Evolutionary conservation across 1,284 basidiomycete species (phyloP), one percentile per base, ranked within the genome.

Genomic region (Lignosus rhinocerotis): DNA sequence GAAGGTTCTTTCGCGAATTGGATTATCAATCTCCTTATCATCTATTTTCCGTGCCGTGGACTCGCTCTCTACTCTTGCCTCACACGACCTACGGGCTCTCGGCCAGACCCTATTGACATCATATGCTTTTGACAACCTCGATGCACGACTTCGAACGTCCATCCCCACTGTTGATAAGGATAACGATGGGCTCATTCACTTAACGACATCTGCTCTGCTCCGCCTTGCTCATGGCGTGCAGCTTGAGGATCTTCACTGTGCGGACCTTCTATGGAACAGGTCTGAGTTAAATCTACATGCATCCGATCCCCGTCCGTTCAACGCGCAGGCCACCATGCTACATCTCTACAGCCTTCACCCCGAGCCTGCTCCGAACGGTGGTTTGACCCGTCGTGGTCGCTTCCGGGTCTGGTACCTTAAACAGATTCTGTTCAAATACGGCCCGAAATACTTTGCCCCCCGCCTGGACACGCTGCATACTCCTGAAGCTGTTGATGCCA

Each of bases 121-220:
- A 8, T 66, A 64, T 50, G 69, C 65, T 2, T 74, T 72, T 48
- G 69, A 74, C 53, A 74, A 74, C 51, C 68, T 73, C 56, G 71
- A 74, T 48, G 54, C 72, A 36, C 12, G 62, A 69, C 32, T 51
- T 72, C 17, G 67, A 70, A 45, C 31, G 19, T 9, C 51, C 1
- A 50, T 66, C 9, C 68, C 68, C 3, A 72, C 70, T 5, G 51
- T 67, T 3, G 66, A 71, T 36, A 66, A 63, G 38, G 43, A 61
- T 3, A n/a, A 19, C 1, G 55, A 50, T 5, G 58, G 60, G 1
- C 56, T 73, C 1, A 58, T 63, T 17, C 72, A 75, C 56, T 45
- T 72, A 0, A 74, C 73, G 14, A 70, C 72, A 0, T 71, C 64
- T 1, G 54, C 63, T 1, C 32, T 72, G 0, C 52, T 75, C 41